These are phyloP conservation scores for Fusarium oligoseptatum DNA, from an alignment of 2,329 filamentous ascomycete genomes.

Conservation along the genomic window DNA sequence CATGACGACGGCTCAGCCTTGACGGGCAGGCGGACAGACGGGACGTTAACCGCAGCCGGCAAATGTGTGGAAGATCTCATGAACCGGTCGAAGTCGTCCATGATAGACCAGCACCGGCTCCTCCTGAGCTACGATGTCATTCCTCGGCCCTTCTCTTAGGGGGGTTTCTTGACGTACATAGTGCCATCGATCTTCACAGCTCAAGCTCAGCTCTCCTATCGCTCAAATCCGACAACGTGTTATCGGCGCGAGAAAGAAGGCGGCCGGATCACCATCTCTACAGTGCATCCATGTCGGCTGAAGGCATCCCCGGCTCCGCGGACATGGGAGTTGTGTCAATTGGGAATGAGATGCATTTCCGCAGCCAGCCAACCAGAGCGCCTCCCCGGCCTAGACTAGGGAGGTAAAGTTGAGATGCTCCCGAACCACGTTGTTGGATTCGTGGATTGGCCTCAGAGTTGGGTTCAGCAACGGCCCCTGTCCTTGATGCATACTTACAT, in stretches of 20 bases:
- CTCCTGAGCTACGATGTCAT: constrained; percentile 21
- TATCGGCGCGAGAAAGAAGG: neutral
- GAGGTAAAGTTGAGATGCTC: constrained; percentile 22
- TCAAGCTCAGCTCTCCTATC: constrained; percentile 6
- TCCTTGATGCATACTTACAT: constrained; percentile 9
- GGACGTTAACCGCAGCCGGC: constrained; percentile 23
- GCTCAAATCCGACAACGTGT: neutral
- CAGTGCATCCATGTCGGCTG: constrained; percentile 29
- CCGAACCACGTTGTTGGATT: constrained; percentile 32
- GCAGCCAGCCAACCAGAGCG: constrained; percentile 19
- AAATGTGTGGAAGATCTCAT: constrained; percentile 24
- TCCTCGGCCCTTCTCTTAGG: constrained; percentile 11
- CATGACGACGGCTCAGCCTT: constrained; percentile 31
- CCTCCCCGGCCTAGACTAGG: constrained; percentile 9
- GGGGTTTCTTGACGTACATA: neutral
- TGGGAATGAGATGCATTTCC: constrained; percentile 28
- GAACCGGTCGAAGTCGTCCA: neutral
- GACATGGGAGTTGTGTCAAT: constrained; percentile 18
- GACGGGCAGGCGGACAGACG: constrained; percentile 27
- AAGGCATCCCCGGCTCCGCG: constrained; percentile 7
- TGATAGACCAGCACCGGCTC: neutral
- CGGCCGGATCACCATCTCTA: constrained; percentile 1
- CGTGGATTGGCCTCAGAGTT: constrained; percentile 18
- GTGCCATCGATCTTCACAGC: constrained; percentile 4
- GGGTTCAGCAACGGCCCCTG: constrained; percentile 5